Conservation (phyloP, 2,329 filamentous ascomycete species). For the Fusarium siculi region DNA sequence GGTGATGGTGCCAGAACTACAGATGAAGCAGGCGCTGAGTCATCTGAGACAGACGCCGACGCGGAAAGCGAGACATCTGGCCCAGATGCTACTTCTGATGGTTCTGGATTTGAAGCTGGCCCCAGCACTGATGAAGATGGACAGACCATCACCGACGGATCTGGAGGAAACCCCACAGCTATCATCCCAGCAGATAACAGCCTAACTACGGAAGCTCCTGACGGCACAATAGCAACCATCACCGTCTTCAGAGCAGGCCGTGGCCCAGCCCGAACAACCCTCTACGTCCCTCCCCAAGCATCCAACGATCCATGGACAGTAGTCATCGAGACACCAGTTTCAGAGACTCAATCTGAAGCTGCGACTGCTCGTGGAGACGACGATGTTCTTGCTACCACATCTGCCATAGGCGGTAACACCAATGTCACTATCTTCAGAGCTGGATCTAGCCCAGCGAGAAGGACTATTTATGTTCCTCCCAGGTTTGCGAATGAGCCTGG, state of each 20-base stretch:
- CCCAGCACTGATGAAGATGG: neutral
- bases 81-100: neutral
- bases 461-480: constrained; percentile 4
- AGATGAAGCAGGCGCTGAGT: neutral
- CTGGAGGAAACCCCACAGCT: neutral
- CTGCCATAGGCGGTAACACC: constrained; percentile 2
- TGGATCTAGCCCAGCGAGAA: neutral
- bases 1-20: neutral
- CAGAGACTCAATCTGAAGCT: constrained; percentile 15
- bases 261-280: neutral
- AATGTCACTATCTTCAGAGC: constrained; percentile 14
- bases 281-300: constrained; percentile 5
- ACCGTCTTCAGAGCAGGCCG: constrained; percentile 21
- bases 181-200: neutral
- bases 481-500: neutral
- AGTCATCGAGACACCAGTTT: constrained; percentile 4
- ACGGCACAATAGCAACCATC: neutral
- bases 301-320: constrained; percentile 5
- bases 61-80: neutral
- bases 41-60: neutral
- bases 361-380: neutral
- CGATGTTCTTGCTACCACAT: neutral
- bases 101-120: neutral
- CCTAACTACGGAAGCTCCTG: neutral
- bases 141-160: neutral